Percentiles rank a stretch among this genome's conserved stretches.
phyloP scores from a whole-genome alignment of 2,329 filamentous ascomycete species.

The Nigrospora oryzae region DNA sequence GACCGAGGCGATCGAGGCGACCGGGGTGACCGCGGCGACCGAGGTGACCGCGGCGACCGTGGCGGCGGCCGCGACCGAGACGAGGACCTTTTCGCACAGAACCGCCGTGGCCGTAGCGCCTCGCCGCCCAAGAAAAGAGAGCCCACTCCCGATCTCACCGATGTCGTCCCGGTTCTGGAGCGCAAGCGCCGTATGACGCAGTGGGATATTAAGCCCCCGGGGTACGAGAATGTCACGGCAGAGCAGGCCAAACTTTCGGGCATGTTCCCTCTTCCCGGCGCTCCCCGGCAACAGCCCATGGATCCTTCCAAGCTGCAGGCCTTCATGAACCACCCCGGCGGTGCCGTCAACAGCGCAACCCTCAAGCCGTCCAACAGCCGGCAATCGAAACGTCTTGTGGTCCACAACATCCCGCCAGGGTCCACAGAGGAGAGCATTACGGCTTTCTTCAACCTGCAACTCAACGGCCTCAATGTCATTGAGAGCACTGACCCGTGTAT shows the following conservation, averaged over 20 bases:
- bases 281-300: slow-evolving; percentile 90
- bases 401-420: slow-evolving; percentile 69
- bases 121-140: slow-evolving; percentile 86
- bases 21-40: slow-evolving; percentile 25
- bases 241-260: slow-evolving; percentile 97
- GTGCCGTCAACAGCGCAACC: slow-evolving; percentile 62
- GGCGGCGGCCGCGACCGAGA: slow-evolving; percentile 30
- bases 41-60: slow-evolving; percentile 25
- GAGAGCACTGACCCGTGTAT: slow-evolving; percentile 77
- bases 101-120: slow-evolving; percentile 63
- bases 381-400: slow-evolving; percentile 85
- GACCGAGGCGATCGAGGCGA: slow-evolving; percentile 29
- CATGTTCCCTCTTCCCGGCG: slow-evolving; percentile 97
- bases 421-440: slow-evolving; percentile 69
- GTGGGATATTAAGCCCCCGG: slow-evolving; percentile 98
- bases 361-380: slow-evolving; percentile 89
- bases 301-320: slow-evolving; percentile 89
- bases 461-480: slow-evolving; percentile 93
- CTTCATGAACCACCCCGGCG: slow-evolving; percentile 85
- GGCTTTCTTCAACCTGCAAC: slow-evolving; percentile 89
- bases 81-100: slow-evolving; percentile 37
- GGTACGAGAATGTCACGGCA: slow-evolving; percentile 95
- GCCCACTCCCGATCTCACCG: slow-evolving; percentile 88
- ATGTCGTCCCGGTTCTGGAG: slow-evolving; percentile 72
- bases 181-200: slow-evolving; percentile 91